Percentiles rank a stretch among this genome's conserved stretches.
These are phyloP conservation scores for Penicillium sp. DNA, from an alignment of 2,329 filamentous ascomycete species.

Conservation along the genomic window DNA sequence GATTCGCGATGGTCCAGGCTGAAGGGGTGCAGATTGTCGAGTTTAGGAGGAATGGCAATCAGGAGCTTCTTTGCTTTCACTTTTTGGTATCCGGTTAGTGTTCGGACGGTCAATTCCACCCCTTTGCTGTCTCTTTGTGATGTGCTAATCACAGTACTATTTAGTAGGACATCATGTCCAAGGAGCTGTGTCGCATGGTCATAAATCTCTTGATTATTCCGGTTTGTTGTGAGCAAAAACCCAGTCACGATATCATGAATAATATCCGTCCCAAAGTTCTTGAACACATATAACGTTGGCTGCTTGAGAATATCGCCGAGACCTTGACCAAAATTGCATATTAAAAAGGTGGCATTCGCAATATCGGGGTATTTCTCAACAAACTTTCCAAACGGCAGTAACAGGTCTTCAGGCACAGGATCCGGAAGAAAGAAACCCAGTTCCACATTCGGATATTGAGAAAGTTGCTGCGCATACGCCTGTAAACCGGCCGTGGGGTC, in stretches of 20 bases:
- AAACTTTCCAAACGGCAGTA: slow-evolving; percentile 51
- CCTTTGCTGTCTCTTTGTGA: slow-evolving; percentile 11
- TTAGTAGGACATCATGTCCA: slow-evolving; percentile 26
- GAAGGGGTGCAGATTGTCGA: slow-evolving; percentile 37
- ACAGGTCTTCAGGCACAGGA: slow-evolving; percentile 48
- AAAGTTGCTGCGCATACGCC: slow-evolving; percentile 31
- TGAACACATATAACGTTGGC: slow-evolving; percentile 18
- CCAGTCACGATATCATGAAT: slow-evolving; percentile 5
- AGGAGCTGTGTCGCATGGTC: slow-evolving; percentile 25
- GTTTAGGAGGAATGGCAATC: slow-evolving; percentile 43
- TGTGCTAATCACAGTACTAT: slow-evolving; percentile 22
- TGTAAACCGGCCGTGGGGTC: not conserved
- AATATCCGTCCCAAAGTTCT: slow-evolving; percentile 13
- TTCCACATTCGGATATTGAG: slow-evolving; percentile 16
- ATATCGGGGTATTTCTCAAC: slow-evolving; percentile 48
- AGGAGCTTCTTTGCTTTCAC: slow-evolving; percentile 45
- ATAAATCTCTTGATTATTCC: slow-evolving; percentile 25
- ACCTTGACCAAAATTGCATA: slow-evolving; percentile 46
- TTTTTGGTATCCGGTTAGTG: slow-evolving; percentile 30
- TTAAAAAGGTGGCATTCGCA: slow-evolving; percentile 41
- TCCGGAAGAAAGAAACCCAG: slow-evolving; percentile 38
- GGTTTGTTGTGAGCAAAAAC: slow-evolving; percentile 4
- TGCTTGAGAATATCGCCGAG: slow-evolving; percentile 33
- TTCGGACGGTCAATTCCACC: slow-evolving; percentile 31
- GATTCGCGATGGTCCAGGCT: slow-evolving; percentile 38